Evolutionary conservation across 1,139 yeast species (phyloP).

Genomic region (Suhomyces guaymorum): DNA sequence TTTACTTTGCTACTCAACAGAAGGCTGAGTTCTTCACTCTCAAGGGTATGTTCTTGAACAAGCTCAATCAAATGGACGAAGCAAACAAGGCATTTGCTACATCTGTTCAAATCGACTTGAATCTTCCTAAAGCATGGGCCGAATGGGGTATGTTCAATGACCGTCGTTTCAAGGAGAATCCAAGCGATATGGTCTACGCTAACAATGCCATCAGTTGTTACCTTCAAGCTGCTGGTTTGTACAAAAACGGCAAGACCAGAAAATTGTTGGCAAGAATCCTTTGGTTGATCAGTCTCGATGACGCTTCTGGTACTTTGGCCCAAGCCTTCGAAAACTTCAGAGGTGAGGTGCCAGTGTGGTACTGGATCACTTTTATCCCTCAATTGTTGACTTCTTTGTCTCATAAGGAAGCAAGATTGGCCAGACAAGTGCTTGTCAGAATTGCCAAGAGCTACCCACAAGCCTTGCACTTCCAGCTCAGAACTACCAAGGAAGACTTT

Average conservation of each 20-base stretch:
- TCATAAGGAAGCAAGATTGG: constrained; percentile 86
- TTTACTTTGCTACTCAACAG: constrained; percentile 94
- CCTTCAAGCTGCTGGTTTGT: constrained; percentile 94
- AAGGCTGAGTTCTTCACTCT: constrained; percentile 96
- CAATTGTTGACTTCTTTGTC: constrained; percentile 88
- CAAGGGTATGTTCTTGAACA: constrained; percentile 96
- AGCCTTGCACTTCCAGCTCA: constrained; percentile 90
- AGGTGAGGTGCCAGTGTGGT: constrained; percentile 98
- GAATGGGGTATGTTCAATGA: constrained; percentile 99
- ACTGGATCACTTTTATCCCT: constrained; percentile 97
- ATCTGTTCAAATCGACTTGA: constrained; percentile 92
- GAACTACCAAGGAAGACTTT: constrained; percentile 94
- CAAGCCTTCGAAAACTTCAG: constrained; percentile 89
- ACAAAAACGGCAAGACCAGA: constrained; percentile 89
- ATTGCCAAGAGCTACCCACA: constrained; percentile 98
- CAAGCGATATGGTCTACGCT: constrained; percentile 81
- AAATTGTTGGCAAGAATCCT: constrained; percentile 83
- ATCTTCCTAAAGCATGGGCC: constrained; percentile 98
- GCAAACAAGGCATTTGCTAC: constrained; percentile 98
- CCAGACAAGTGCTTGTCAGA: constrained; percentile 81
- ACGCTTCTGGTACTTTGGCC: constrained; percentile 74
- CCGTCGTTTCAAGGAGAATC: constrained; percentile 79
- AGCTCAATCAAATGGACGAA: constrained; percentile 84
- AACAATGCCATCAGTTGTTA: constrained; percentile 95
- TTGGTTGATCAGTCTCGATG: constrained; percentile 94